Evolutionary conservation across 352 stramenopile genomes (phyloP).

Genomic region (Aphanomyces invadans): DNA sequence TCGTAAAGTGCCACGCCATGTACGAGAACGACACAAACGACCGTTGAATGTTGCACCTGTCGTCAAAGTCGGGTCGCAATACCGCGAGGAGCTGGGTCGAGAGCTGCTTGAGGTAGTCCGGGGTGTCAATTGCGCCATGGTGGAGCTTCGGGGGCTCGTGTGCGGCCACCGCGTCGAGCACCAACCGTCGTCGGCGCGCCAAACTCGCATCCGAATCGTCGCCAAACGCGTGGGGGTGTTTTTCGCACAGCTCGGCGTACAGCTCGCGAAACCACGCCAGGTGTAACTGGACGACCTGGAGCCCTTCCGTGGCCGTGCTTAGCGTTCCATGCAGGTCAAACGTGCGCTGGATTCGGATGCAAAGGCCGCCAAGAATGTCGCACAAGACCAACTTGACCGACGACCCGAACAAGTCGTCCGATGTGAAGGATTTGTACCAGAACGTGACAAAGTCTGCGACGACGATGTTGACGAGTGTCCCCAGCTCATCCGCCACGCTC

Average conservation of each 20-base stretch:
- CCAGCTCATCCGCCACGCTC: constrained; percentile 7
- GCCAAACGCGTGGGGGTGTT: constrained; percentile 1
- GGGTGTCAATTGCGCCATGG: neutral
- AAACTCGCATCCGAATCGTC: neutral
- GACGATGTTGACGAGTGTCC: constrained; percentile 21
- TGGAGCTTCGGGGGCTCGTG: neutral
- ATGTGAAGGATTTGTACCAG: constrained; percentile 21
- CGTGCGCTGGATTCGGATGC: neutral
- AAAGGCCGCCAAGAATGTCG: constrained; percentile 2
- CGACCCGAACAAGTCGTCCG: constrained; percentile 2
- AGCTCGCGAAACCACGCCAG: constrained; percentile 13
- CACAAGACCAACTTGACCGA: constrained; percentile 13
- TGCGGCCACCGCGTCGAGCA: neutral
- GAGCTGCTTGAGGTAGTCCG: constrained; percentile 5
- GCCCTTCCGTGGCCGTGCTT: neutral
- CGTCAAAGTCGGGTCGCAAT: constrained; percentile 4
- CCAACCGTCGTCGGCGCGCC: neutral
- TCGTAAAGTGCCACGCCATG: constrained; percentile 9
- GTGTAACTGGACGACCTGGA: constrained; percentile 10
- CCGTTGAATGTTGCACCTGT: neutral
- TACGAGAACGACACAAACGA: neutral
- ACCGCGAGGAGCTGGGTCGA: constrained; percentile 3
- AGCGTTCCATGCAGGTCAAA: constrained; percentile 1
- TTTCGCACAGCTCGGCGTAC: neutral
- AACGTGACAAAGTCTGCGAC: constrained; percentile 6